Conservation (phyloP, 2,329 filamentous ascomycete genomes). For the Nigrospora oryzae region DNA sequence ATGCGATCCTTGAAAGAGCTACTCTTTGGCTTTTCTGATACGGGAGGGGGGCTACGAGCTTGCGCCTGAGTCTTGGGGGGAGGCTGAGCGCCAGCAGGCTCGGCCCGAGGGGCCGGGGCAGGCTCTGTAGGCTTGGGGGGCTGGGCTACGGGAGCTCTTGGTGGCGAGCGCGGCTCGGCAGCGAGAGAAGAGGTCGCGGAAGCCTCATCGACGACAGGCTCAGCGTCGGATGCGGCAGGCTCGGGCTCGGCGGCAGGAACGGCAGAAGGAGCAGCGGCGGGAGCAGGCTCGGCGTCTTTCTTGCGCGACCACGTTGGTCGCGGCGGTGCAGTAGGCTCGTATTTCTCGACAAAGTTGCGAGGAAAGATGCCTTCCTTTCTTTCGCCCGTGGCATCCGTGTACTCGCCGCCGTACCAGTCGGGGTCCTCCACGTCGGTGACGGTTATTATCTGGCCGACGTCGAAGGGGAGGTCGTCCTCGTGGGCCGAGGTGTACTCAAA, state of each 20-base stretch:
- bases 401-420: conserved; percentile 91
- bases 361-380: conserved; percentile 86
- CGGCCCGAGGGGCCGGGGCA: conserved; percentile 20
- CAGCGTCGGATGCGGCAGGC: conserved; percentile 11
- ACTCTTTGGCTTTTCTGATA: conserved; percentile 61
- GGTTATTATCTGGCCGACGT: conserved; percentile 79
- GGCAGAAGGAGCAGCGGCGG: conserved; percentile 24
- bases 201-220: conserved; percentile 20
- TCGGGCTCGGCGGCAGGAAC: conserved; percentile 16
- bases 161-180: conserved; percentile 14
- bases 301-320: conserved; percentile 72
- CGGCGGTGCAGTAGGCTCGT: conserved; percentile 83
- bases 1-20: conserved; percentile 92
- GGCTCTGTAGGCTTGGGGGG: conserved; percentile 27
- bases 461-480: conserved; percentile 89
- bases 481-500: conserved; percentile 91
- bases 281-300: conserved; percentile 41
- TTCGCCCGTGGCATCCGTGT: conserved; percentile 64
- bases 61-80: conserved; percentile 28
- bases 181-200: conserved; percentile 16
- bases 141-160: conserved; percentile 16
- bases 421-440: conserved; percentile 87
- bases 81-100: conserved; percentile 27
- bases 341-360: conserved; percentile 94
- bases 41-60: conserved; percentile 55